A percentile compares a stretch with the other conserved stretches of the same genome.
These are phyloP conservation scores for Leccinum incarnatum DNA, from an alignment of 768 basidiomycete genomes.

Conservation along the genomic window DNA sequence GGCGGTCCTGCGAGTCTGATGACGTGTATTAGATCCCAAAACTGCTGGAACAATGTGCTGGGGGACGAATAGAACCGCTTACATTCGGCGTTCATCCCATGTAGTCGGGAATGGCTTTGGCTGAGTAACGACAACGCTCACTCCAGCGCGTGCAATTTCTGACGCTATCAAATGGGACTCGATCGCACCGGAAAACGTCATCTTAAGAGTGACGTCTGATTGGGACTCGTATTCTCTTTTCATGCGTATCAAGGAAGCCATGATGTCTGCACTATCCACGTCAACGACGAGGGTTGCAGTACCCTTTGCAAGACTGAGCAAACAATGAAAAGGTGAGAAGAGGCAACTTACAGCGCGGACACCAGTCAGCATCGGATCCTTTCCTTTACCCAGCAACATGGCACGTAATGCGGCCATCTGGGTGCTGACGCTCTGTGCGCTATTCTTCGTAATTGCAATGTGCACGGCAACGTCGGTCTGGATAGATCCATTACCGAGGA, in stretches of 20 bases:
- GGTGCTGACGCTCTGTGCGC: constrained; percentile 55
- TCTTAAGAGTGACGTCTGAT: constrained; percentile 54
- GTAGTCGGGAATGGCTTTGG: constrained; percentile 57
- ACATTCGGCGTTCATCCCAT: constrained; percentile 71
- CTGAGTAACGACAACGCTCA: constrained; percentile 71
- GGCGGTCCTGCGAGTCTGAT: constrained; percentile 71
- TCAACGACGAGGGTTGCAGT: constrained; percentile 65
- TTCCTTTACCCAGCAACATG: constrained; percentile 56
- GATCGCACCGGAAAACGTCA: constrained; percentile 60
- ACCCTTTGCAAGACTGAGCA: constrained; percentile 38
- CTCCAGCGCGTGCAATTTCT: constrained; percentile 60
- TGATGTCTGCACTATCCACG: constrained; percentile 67
- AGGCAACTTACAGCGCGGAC: constrained; percentile 14
- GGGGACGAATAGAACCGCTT: constrained; percentile 19
- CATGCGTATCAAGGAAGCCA: constrained; percentile 65
- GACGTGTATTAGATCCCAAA: not conserved
- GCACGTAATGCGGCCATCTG: constrained; percentile 62
- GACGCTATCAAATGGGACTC: constrained; percentile 67
- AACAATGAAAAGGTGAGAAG: not conserved
- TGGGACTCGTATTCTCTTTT: constrained; percentile 64
- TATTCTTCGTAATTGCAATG: constrained; percentile 45
- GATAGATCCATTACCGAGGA: constrained; percentile 12
- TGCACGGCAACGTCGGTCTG: constrained; percentile 65
- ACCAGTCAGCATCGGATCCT: constrained; percentile 28
- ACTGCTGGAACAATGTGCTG: not conserved